These are phyloP conservation scores for Trichosporon asahii DNA, from an alignment of 1,284 basidiomycete genomes.

Conservation along the genomic window DNA sequence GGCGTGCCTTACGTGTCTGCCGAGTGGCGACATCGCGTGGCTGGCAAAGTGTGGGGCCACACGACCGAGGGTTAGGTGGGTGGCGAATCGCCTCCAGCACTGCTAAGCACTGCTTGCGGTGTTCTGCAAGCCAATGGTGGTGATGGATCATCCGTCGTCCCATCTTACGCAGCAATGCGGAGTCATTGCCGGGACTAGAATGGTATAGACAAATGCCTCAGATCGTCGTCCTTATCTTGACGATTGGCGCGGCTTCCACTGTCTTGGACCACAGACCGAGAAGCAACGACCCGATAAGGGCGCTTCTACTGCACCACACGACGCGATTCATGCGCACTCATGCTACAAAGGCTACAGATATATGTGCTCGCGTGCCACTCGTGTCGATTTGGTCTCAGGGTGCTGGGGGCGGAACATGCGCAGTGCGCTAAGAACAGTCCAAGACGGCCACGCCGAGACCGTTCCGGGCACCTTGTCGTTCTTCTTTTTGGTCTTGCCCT, in stretches of 20 bases:
- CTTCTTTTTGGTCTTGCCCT: background rate
- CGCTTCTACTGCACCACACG: too few species aligned
- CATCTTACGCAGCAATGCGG: background rate
- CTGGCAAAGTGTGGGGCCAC: background rate
- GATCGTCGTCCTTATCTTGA: background rate
- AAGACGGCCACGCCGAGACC: background rate
- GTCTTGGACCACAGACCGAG: background rate
- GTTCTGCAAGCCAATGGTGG: background rate
- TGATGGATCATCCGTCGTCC: background rate
- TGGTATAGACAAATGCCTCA: background rate
- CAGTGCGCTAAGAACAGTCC: background rate
- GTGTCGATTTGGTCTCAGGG: background rate
- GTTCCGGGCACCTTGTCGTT: background rate
- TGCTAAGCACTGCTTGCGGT: background rate
- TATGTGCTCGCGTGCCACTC: background rate
- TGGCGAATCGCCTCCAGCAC: background rate
- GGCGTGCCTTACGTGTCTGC: background rate
- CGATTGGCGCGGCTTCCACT: background rate
- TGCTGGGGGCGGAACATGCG: background rate
- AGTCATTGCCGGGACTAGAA: background rate
- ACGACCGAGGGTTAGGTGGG: background rate
- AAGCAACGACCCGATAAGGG: background rate
- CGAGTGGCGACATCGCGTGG: background rate
- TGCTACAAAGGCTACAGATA: background rate
- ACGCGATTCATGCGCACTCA: background rate